A percentile compares a stretch with the other conserved stretches of the same genome.
phyloP scores from a whole-genome alignment of 805 yeast genomes.

The Wickerhamomyces rabaulensis region DNA sequence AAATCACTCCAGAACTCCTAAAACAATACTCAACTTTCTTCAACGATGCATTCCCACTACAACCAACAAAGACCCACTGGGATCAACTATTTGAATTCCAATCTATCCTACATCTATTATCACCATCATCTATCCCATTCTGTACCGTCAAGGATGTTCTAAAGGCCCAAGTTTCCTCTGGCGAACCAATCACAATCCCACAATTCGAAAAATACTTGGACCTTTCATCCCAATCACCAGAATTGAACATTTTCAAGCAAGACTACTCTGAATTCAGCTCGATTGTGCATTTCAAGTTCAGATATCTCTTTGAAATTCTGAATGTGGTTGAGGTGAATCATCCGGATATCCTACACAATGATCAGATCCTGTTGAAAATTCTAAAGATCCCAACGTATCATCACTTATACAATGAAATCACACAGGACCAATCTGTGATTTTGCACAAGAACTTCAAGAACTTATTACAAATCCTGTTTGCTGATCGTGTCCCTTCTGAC shows the following conservation, averaged over 20 bases:
- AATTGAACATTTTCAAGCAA: not conserved
- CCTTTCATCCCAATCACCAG: slow-evolving; percentile 1
- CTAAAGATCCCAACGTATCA: slow-evolving; percentile 20
- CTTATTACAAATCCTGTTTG: slow-evolving; percentile 10
- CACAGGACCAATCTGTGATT: slow-evolving; percentile 1
- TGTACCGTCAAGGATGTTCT: slow-evolving; percentile 6
- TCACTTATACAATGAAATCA: slow-evolving; percentile 12
- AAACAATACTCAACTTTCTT: not conserved
- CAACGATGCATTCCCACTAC: slow-evolving; percentile 13
- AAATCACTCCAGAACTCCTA: not conserved
- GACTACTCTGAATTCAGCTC: slow-evolving; percentile 2
- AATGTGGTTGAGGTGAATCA: slow-evolving; percentile 8
- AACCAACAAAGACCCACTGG: slow-evolving; percentile 17
- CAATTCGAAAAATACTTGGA: slow-evolving; percentile 8
- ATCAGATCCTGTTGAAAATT: slow-evolving; percentile 7
- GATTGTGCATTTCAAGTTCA: slow-evolving; percentile 3
- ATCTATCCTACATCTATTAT: slow-evolving; percentile 7
- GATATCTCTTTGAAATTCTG: slow-evolving; percentile 8
- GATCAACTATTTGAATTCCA: slow-evolving; percentile 9
- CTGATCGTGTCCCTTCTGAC: slow-evolving; percentile 1
- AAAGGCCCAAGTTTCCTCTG: slow-evolving; percentile 14
- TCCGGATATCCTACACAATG: slow-evolving; percentile 10
- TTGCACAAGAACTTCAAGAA: slow-evolving; percentile 8
- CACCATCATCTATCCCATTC: slow-evolving; percentile 5
- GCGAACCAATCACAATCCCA: slow-evolving; percentile 7